Evolutionary conservation across 73 alveolate species (phyloP), one percentile per base, ranked within the genome.

Genomic region (Effrenium voratum): DNA sequence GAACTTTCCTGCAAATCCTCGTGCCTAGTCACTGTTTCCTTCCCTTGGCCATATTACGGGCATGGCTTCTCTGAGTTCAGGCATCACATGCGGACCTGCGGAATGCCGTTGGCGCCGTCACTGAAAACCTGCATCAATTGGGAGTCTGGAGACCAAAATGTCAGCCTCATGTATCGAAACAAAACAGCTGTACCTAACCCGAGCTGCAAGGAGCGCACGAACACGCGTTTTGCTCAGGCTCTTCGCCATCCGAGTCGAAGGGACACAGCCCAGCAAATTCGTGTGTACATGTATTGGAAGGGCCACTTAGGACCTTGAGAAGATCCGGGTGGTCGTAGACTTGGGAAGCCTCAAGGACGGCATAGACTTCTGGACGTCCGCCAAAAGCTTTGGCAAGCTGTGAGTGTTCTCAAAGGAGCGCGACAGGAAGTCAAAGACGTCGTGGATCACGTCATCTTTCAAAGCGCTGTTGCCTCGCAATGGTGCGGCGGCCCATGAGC

Each of bases 61-160:
- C n/a, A n/a, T n/a, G n/a, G n/a, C n/a, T n/a, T n/a, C 55, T 43
- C 34, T 38, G 57, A 32, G 38, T 41, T 36, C 86, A 38, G 6
- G 15, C 8, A 5, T 15, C 34, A 45, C 47, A 5, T 32, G 34
- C 36, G 38, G 24, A 50, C 95, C 95, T 66, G 95, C 52, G 97
- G 97, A 40, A 90, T 43, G 1, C 97, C 97, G 5, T 68, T 43
- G 49, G 97, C 97, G 46, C 97, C 97, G 10, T 90, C 97, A 5
- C 87, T 45, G 57, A 90, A 90, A 44, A 68, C 87, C 75, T 90
- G 97, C n/a, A n/a, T n/a, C n/a, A n/a, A n/a, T n/a, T n/a, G n/a
- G n/a, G n/a, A n/a, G n/a, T n/a, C n/a, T n/a, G n/a, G n/a, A n/a
- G n/a, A n/a, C n/a, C n/a, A n/a, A n/a, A n/a, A n/a, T n/a, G n/a